Evolutionary conservation across 345 rosid species (phyloP).

Genomic region (Citrus mangshanensis): DNA sequence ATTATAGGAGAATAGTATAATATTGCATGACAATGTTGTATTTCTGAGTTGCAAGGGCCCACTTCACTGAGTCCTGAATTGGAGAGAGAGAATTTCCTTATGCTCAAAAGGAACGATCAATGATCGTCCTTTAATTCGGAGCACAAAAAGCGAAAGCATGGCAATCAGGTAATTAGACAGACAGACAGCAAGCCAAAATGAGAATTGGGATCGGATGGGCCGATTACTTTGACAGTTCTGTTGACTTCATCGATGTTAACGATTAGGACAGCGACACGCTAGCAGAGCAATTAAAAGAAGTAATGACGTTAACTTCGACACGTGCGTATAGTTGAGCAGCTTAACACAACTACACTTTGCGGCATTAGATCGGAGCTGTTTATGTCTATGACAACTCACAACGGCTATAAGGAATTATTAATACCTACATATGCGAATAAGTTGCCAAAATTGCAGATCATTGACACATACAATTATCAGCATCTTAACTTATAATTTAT

Average conservation of each 20-base stretch:
- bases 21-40: neutral
- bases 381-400: neutral
- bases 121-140: neutral
- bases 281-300: neutral
- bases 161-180: neutral
- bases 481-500: neutral
- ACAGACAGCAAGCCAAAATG: neutral
- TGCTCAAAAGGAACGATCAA: neutral
- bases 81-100: neutral
- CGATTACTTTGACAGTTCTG: neutral
- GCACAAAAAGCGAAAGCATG: neutral
- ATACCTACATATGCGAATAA: neutral
- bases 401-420: neutral
- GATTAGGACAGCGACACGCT: neutral
- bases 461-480: neutral
- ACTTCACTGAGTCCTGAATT: neutral
- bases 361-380: neutral
- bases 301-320: neutral
- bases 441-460: neutral
- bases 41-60: neutral
- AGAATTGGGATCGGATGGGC: neutral
- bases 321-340: neutral
- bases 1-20: neutral
- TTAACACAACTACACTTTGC: neutral
- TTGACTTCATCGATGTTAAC: slow-evolving; percentile 9